Percentiles rank a stretch among this genome's conserved stretches.
Evolutionary conservation across 164 flowering plant genomes (phyloP).

Genomic region (Santalum album): DNA sequence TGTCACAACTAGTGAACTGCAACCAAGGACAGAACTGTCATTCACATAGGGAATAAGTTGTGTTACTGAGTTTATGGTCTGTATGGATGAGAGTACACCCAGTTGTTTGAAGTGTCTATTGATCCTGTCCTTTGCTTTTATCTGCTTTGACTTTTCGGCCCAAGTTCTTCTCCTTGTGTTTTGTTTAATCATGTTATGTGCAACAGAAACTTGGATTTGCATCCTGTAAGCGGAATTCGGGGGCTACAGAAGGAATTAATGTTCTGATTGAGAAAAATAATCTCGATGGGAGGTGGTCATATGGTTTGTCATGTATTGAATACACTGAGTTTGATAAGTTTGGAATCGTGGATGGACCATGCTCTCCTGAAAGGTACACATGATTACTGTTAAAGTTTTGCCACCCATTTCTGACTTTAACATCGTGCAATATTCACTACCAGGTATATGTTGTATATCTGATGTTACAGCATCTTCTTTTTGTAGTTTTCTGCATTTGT

Average conservation of each 20-base stretch:
- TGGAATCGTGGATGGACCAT: slow-evolving; percentile 42
- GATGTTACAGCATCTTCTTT: background rate
- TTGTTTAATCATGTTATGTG: slow-evolving; percentile 7
- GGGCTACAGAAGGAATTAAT: slow-evolving; percentile 97
- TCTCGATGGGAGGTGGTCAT: slow-evolving; percentile 73
- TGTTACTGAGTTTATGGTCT: background rate
- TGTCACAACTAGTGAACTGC: too few relatives aligned
- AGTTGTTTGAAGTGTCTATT: background rate
- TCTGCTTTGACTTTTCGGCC: background rate
- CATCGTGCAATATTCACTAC: too few relatives aligned
- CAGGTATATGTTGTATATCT: too few relatives aligned
- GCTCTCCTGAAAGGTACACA: slow-evolving; percentile 42
- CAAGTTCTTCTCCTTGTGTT: background rate
- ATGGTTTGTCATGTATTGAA: slow-evolving; percentile 91
- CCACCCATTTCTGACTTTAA: background rate
- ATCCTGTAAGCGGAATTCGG: slow-evolving; percentile 63
- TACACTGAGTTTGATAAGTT: slow-evolving; percentile 93
- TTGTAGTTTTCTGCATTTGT: background rate
- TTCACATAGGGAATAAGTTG: background rate
- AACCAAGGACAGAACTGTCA: too few relatives aligned
- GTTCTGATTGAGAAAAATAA: slow-evolving; percentile 76
- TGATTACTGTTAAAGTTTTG: background rate
- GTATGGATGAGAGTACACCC: background rate
- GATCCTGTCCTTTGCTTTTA: background rate
- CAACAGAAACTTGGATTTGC: slow-evolving; percentile 95